Evolutionary conservation across 768 basidiomycete species (phyloP).

Genomic region (Clitopilus hobsonii): DNA sequence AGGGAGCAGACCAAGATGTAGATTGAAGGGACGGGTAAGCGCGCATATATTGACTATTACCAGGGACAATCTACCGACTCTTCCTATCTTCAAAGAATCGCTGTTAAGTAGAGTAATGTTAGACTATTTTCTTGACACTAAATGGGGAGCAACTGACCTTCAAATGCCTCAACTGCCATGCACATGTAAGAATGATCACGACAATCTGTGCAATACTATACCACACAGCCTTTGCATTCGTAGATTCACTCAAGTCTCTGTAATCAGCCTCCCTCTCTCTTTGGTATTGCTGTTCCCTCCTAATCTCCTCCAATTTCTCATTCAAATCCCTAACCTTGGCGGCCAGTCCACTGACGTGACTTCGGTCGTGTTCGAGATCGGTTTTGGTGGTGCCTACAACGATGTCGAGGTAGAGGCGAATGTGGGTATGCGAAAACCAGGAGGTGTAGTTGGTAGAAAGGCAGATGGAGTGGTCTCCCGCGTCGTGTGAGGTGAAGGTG

Average conservation of each 20-base stretch:
- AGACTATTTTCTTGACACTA: not conserved
- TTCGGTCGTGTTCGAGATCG: conserved; percentile 83
- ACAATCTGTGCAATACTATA: conserved; percentile 87
- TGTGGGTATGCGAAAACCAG: conserved; percentile 84
- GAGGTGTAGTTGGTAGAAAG: conserved; percentile 89
- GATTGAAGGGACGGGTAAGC: not conserved
- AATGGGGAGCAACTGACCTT: conserved; percentile 39
- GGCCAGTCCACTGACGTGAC: conserved; percentile 78
- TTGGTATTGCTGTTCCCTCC: conserved; percentile 96
- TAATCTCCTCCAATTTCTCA: conserved; percentile 86
- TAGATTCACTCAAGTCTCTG: conserved; percentile 81
- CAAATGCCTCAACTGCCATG: conserved; percentile 92
- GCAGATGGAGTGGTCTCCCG: conserved; percentile 97
- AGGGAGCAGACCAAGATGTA: conserved; percentile 16
- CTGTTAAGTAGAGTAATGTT: conserved; percentile 27
- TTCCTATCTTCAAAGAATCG: conserved; percentile 87
- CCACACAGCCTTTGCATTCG: conserved; percentile 93
- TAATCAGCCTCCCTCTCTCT: conserved; percentile 92
- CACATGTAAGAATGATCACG: conserved; percentile 78
- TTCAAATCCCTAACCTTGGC: conserved; percentile 89
- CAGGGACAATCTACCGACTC: conserved; percentile 43
- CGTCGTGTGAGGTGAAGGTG: conserved; percentile 96
- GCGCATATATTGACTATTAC: not conserved
- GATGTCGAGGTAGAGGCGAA: conserved; percentile 92
- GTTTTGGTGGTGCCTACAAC: conserved; percentile 85